phyloP scores from a whole-genome alignment of 2,329 filamentous ascomycete species.

The Aspergillus texensis region DNA sequence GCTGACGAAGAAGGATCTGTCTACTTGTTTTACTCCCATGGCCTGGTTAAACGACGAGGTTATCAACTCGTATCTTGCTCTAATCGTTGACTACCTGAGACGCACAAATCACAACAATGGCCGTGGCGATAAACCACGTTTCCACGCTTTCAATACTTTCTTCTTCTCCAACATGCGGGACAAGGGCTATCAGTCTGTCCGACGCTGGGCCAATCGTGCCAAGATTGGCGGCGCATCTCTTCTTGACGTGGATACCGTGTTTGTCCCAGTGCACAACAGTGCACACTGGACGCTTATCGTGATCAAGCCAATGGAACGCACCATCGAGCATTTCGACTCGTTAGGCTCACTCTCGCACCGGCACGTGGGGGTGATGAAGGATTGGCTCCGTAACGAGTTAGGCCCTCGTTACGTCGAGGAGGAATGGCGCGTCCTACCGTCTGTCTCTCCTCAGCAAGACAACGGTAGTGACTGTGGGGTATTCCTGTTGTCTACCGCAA shows the following conservation, averaged over 20 bases:
- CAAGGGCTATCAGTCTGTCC: constrained; percentile 42
- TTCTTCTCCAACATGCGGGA: constrained; percentile 48
- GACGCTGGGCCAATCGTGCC: constrained; percentile 49
- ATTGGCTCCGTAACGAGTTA: constrained; percentile 48
- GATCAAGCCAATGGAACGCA: constrained; percentile 44
- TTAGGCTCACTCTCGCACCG: constrained; percentile 36
- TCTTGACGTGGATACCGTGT: constrained; percentile 50
- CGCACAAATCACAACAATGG: constrained; percentile 35
- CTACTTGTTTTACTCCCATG: constrained; percentile 37
- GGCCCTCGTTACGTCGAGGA: constrained; percentile 41
- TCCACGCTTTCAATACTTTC: constrained; percentile 49
- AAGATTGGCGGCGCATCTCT: constrained; percentile 50
- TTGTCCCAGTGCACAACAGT: constrained; percentile 50
- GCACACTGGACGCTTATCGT: constrained; percentile 54
- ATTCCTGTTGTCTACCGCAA: constrained; percentile 52
- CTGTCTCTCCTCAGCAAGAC: constrained; percentile 46
- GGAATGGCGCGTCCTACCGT: constrained; percentile 47
- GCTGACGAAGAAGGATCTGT: constrained; percentile 39
- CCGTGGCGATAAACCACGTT: constrained; percentile 39
- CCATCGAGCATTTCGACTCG: constrained; percentile 54
- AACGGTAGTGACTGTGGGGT: constrained; percentile 55
- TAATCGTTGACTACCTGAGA: constrained; percentile 45
- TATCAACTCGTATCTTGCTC: constrained; percentile 49
- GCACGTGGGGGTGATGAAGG: constrained; percentile 41
- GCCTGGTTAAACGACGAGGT: constrained; percentile 52